Evolutionary conservation across 306 rosid species (phyloP).

Genomic region (Clitoria ternatea): DNA sequence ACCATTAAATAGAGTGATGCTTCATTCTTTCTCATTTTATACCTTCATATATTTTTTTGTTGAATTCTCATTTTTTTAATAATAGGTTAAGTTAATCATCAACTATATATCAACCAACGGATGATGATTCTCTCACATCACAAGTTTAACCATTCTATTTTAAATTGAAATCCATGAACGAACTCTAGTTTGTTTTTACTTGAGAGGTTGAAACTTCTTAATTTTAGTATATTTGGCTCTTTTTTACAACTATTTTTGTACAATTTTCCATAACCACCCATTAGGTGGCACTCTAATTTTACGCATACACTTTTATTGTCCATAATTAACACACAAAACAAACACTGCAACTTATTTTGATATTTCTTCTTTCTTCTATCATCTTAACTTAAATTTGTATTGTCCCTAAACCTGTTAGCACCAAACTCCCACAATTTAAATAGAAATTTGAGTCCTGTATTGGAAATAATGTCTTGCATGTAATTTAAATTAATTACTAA

Average conservation of each 20-base stretch:
- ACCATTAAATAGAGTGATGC: too few species aligned
- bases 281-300: neutral
- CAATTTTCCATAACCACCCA: neutral
- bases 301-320: neutral
- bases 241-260: neutral
- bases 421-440: neutral
- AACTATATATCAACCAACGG: too few species aligned
- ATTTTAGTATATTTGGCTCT: too few species aligned
- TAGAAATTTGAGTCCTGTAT: neutral
- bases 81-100: too few species aligned
- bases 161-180: too few species aligned
- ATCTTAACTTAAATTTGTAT: neutral
- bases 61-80: too few species aligned
- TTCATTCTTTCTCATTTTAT: too few species aligned
- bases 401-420: neutral
- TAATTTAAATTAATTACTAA: too few species aligned
- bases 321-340: neutral
- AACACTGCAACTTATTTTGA: neutral
- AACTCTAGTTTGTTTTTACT: neutral
- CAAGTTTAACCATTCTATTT: too few species aligned
- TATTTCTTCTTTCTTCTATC: neutral
- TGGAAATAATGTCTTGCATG: neutral
- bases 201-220: neutral
- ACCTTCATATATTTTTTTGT: too few species aligned
- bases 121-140: too few species aligned